Evolutionary conservation across 345 rosid species (phyloP).

Genomic region (Zanthoxylum bungeanum): DNA sequence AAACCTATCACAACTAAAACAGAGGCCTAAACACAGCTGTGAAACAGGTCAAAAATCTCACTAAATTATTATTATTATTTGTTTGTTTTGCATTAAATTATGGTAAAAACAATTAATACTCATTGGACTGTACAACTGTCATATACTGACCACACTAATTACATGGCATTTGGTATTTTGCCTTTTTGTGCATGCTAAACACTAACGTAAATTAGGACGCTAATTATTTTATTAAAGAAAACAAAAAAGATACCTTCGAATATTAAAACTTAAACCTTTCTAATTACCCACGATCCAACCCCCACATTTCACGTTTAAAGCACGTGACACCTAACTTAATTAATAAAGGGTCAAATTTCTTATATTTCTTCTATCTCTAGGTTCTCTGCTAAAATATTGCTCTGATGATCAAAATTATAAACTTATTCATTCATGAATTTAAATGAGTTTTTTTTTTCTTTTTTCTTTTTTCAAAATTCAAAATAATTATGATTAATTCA

Average conservation of each 20-base stretch:
- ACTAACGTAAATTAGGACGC: neutral
- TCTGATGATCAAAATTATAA: neutral
- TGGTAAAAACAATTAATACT: neutral
- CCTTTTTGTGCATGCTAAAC: neutral
- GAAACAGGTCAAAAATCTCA: constrained; percentile 1
- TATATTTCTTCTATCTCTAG: neutral
- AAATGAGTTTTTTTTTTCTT: too few species aligned
- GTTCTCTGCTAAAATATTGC: too few species aligned
- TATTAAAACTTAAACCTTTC: neutral
- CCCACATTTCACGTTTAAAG: constrained; percentile 38
- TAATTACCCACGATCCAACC: constrained; percentile 31
- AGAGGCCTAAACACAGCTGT: constrained; percentile 16
- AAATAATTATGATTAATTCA: too few species aligned
- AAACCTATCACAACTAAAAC: neutral
- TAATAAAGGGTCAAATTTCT: neutral
- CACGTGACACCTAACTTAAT: constrained; percentile 34
- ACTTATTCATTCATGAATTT: neutral
- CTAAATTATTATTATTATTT: too few species aligned
- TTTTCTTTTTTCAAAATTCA: too few species aligned
- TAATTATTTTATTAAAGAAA: too few species aligned
- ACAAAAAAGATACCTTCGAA: neutral
- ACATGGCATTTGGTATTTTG: neutral
- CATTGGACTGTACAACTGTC: constrained; percentile 17
- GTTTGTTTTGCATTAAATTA: too few species aligned
- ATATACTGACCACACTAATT: constrained; percentile 10